Percentiles rank a stretch among this genome's conserved stretches.
Evolutionary conservation across 1,139 yeast genomes (phyloP).

Genomic region (Nakaseomyces bracarensis): DNA sequence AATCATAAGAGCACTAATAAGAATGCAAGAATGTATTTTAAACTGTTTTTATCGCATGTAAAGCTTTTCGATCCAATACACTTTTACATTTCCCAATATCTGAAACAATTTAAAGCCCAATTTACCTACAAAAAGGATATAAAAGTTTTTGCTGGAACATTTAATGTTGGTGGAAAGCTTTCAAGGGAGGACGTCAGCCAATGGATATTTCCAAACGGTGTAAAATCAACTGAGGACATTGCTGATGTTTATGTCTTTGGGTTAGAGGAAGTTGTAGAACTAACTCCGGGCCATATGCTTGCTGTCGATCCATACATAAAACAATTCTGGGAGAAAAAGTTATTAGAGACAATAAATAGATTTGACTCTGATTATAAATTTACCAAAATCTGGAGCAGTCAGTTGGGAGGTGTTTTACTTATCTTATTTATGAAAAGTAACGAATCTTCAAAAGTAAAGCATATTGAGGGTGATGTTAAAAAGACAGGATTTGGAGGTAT

Average conservation of each 20-base stretch:
- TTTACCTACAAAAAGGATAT: constrained; percentile 47
- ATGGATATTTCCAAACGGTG: constrained; percentile 48
- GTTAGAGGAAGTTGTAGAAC: constrained; percentile 84
- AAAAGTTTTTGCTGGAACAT: constrained; percentile 54
- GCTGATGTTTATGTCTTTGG: constrained; percentile 79
- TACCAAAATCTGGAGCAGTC: constrained; percentile 73
- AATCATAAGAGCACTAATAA: constrained; percentile 28
- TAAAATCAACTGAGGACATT: constrained; percentile 19
- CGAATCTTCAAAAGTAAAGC: constrained; percentile 55
- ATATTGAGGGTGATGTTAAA: constrained; percentile 70
- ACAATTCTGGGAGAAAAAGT: constrained; percentile 68
- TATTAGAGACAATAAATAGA: constrained; percentile 49
- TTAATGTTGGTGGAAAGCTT: constrained; percentile 58
- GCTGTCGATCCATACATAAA: constrained; percentile 68
- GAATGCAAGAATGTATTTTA: constrained; percentile 26
- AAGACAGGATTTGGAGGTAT: constrained; percentile 91
- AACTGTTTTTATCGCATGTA: constrained; percentile 32
- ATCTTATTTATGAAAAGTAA: constrained; percentile 61
- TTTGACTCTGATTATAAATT: constrained; percentile 41
- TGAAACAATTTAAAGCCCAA: constrained; percentile 41
- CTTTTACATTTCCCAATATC: constrained; percentile 51
- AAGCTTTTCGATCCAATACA: constrained; percentile 64
- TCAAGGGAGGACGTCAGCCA: constrained; percentile 44
- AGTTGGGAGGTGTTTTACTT: constrained; percentile 85
- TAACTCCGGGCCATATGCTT: constrained; percentile 84